These are phyloP conservation scores for Komagataella mondaviorum DNA, from an alignment of 805 yeast species.

Conservation along the genomic window DNA sequence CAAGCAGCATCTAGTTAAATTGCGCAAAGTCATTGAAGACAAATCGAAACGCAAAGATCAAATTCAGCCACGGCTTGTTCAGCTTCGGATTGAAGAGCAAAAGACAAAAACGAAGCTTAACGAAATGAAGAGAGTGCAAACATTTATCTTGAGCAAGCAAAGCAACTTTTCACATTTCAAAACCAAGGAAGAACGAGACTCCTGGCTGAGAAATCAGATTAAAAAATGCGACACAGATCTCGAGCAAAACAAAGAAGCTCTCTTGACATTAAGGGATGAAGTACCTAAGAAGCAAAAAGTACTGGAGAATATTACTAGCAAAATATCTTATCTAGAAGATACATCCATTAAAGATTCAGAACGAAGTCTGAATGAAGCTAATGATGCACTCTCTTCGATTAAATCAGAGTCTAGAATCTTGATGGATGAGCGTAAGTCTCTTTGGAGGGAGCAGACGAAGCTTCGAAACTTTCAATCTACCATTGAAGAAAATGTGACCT, in stretches of 20 bases:
- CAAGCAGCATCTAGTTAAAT: conserved; percentile 10
- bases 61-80: conserved; percentile 26
- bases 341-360: conserved; percentile 1
- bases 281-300: conserved; percentile 15
- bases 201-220: conserved; percentile 50
- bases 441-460: conserved; percentile 74
- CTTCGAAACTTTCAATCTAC: conserved; percentile 42
- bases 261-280: conserved; percentile 4
- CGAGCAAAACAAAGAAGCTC: conserved; percentile 5
- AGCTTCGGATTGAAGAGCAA: conserved; percentile 25
- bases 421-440: conserved; percentile 52
- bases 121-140: conserved; percentile 35
- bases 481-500: conserved; percentile 36
- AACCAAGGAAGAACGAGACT: conserved; percentile 44
- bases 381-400: conserved; percentile 16
- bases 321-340: conserved; percentile 20
- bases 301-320: conserved; percentile 19
- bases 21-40: conserved; percentile 15
- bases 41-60: conserved; percentile 23
- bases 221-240: conserved; percentile 13
- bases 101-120: conserved; percentile 23
- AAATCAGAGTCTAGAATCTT: conserved; percentile 28
- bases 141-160: conserved; percentile 53
- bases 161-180: conserved; percentile 52
- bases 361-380: background rate